Conservation (phyloP, 345 rosid genomes). For the Eucalyptus curtisii region DNA sequence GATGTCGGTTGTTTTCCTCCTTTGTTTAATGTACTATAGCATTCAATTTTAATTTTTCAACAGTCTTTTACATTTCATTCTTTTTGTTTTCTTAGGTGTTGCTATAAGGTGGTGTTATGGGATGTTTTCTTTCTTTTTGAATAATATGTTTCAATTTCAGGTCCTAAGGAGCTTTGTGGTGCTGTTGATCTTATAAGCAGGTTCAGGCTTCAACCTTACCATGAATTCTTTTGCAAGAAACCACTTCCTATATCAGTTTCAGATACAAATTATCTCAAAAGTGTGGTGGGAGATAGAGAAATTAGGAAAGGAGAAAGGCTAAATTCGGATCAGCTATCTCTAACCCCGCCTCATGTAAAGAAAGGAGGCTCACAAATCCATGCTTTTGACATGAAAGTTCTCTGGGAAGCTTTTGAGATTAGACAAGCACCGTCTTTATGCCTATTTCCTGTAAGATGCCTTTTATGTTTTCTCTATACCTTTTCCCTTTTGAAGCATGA, state of each 20-base stretch:
- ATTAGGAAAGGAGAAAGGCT: slow-evolving; percentile 29
- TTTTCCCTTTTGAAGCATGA: neutral
- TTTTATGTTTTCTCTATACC: neutral
- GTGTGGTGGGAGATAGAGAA: slow-evolving; percentile 23
- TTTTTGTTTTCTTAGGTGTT: neutral
- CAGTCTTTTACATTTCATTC: neutral
- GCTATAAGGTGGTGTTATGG: neutral
- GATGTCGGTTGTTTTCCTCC: neutral
- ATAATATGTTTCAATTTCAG: neutral
- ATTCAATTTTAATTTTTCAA: neutral
- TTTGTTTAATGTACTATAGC: neutral
- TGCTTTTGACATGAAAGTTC: slow-evolving; percentile 13
- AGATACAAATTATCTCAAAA: slow-evolving; percentile 18
- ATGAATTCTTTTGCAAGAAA: slow-evolving; percentile 17
- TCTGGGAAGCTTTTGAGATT: slow-evolving; percentile 22
- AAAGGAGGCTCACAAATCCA: slow-evolving; percentile 3
- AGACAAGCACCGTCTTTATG: slow-evolving; percentile 8
- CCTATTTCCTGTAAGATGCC: slow-evolving; percentile 8
- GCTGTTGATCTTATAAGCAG: slow-evolving; percentile 22
- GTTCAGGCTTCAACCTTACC: slow-evolving; percentile 13
- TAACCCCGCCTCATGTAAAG: neutral
- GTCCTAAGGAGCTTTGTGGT: slow-evolving; percentile 22
- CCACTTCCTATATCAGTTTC: slow-evolving; percentile 15
- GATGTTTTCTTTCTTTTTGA: neutral
- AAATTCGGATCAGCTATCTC: slow-evolving; percentile 20